phyloP scores from a whole-genome alignment of 371 early-diverging fungal genomes.

The Mucor sp. region DNA sequence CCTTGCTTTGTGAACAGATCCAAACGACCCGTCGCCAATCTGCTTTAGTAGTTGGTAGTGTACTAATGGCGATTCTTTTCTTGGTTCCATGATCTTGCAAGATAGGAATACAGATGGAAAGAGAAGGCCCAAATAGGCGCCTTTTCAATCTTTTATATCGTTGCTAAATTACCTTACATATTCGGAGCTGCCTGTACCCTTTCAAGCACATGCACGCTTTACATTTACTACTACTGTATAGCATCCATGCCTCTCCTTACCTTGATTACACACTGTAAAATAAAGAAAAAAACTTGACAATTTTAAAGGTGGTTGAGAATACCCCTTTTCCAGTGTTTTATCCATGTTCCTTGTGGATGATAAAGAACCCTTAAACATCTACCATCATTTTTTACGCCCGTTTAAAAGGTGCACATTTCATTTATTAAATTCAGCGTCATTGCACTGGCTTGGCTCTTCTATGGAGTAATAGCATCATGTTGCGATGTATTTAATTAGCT shows the following conservation, averaged over 20 bases:
- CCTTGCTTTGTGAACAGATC: slow-evolving; percentile 79
- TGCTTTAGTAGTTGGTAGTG: slow-evolving; percentile 75
- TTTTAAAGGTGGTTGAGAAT: neutral
- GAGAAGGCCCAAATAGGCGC: slow-evolving; percentile 2
- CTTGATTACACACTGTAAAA: neutral
- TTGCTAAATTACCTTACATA: neutral
- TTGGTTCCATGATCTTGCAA: neutral
- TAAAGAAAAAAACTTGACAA: neutral
- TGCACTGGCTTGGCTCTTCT: neutral
- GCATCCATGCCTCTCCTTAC: neutral
- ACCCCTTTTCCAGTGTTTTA: neutral
- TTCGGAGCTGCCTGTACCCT: neutral
- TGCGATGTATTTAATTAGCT: neutral
- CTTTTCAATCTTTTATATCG: neutral
- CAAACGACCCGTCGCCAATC: slow-evolving; percentile 92
- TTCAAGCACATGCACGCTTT: slow-evolving; percentile 1
- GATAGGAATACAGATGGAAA: slow-evolving; percentile 4
- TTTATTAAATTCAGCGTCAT: neutral
- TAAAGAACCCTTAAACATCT: neutral
- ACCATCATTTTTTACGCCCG: neutral
- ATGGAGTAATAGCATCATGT: neutral
- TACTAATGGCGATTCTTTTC: slow-evolving; percentile 24
- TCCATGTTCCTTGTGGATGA: neutral
- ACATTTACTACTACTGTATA: neutral
- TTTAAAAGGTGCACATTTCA: neutral